These are phyloP conservation scores for Cephaloascus fragrans DNA, from an alignment of 805 yeast genomes.

Conservation along the genomic window DNA sequence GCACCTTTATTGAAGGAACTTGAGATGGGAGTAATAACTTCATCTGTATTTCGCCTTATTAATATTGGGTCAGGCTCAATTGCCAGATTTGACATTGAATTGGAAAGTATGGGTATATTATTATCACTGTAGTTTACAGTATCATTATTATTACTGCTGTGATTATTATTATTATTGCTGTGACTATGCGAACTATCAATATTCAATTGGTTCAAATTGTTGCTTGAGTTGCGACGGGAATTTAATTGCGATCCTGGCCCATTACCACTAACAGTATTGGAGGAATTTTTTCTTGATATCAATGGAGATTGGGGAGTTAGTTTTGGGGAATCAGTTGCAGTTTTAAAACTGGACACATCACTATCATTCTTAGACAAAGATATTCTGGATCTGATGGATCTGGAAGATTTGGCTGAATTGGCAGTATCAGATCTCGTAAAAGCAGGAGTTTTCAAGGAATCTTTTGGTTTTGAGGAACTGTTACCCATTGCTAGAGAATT, in stretches of 20 bases:
- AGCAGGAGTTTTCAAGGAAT: slow-evolving; percentile 23
- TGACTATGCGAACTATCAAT: too few species aligned
- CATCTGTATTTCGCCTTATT: slow-evolving; percentile 40
- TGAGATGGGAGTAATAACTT: slow-evolving; percentile 8
- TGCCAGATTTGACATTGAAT: too few species aligned
- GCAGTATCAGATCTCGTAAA: slow-evolving; percentile 47
- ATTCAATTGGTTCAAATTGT: background rate
- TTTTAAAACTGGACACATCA: slow-evolving; percentile 17
- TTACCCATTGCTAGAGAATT: slow-evolving; percentile 36
- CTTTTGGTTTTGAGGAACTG: slow-evolving; percentile 33
- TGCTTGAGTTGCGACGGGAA: background rate
- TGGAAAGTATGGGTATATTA: too few species aligned
- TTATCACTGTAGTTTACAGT: too few species aligned
- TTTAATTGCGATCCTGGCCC: background rate
- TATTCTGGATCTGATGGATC: slow-evolving; percentile 33
- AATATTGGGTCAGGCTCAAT: slow-evolving; percentile 71
- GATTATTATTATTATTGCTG: too few species aligned
- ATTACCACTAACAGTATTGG: slow-evolving; percentile 4
- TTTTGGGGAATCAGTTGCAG: slow-evolving; percentile 16
- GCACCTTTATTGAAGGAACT: background rate
- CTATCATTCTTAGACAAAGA: slow-evolving; percentile 14
- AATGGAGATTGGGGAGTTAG: slow-evolving; percentile 11
- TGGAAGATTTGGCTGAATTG: slow-evolving; percentile 35
- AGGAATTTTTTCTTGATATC: slow-evolving; percentile 12
- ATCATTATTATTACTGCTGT: too few species aligned